A percentile compares a stretch with the other conserved stretches of the same genome.
Conservation (phyloP, 176 grass and related monocot genomes). For the Phragmites australis region DNA sequence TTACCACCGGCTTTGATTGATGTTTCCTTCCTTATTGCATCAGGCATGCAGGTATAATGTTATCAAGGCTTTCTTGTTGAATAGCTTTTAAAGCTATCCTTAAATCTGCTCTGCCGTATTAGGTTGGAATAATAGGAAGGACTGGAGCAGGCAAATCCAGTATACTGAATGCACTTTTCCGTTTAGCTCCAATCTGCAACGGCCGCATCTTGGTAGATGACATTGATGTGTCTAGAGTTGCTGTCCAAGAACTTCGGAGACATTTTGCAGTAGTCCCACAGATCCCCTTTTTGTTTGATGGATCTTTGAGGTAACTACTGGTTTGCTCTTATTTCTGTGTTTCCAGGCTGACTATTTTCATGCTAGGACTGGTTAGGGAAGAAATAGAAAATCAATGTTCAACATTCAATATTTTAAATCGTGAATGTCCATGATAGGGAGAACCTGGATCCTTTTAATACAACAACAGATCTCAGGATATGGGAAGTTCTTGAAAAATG, state of each 20-base stretch:
- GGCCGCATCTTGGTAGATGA: conserved; percentile 79
- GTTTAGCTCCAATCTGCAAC: conserved; percentile 65
- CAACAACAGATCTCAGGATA: conserved; percentile 58
- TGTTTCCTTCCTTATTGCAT: conserved; percentile 67
- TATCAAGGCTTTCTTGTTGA: background rate
- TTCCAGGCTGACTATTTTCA: conserved; percentile 13
- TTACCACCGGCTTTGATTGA: conserved; percentile 69
- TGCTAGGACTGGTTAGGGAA: background rate
- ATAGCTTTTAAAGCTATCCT: background rate
- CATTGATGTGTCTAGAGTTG: conserved; percentile 65
- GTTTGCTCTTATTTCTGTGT: conserved; percentile 25
- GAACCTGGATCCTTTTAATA: conserved; percentile 84
- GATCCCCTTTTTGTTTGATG: conserved; percentile 87
- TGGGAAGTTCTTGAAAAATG: conserved; percentile 98
- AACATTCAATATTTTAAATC: background rate
- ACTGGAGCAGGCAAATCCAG: conserved; percentile 98
- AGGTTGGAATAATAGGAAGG: conserved; percentile 96
- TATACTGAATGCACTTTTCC: conserved; percentile 88
- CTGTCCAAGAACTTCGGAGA: conserved; percentile 67
- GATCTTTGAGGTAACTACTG: conserved; percentile 69
- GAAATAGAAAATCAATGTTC: background rate
- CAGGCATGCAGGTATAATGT: conserved; percentile 69
- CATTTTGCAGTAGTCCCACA: conserved; percentile 89
- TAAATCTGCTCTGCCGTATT: conserved; percentile 32
- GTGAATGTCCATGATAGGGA: conserved; percentile 49